Base-by-base conservation (phyloP, 352 stramenopile genomes). In the Pythium rhizo-oryzae region DNA sequence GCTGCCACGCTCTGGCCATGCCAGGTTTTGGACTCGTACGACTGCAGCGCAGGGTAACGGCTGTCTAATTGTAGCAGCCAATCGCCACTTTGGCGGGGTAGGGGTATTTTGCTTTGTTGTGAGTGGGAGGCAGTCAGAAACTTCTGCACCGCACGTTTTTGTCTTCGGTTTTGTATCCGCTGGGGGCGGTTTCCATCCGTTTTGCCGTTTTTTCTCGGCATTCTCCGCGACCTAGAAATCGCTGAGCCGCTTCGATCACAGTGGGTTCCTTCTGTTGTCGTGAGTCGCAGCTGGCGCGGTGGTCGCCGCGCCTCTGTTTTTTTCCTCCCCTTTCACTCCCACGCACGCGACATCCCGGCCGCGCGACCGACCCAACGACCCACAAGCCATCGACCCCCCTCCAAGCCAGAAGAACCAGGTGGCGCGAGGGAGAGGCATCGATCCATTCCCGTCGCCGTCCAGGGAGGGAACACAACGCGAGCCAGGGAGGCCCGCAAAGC, bases 121-220 rank as follows among this genome's bases (percentile, higher is more conserved):
- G 43, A 33, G 15, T 16, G n/a, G 28, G 41, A 41, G 19, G 24
- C 28, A 44, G 53, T 65, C 35, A 37, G 54, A 75, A 70, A 59
- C 62, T 75, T 70, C 58, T 43, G 16, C 49, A 33, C 15, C 25
- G 56, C n/a, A 30, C 46, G 13, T 56, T 55, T 59, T 37, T 57
- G 24, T 63, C 50, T 61, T 73, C 39, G 16, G 16, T 35, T 67
- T 61, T 70, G 61, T 74, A 66, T 69, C 41, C 1, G 30, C 44
- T 51, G 23, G 0, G 19, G 33, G 55, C 41, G 24, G 68, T 75
- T 75, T 75, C 68, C 21, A 62, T 62, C 63, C 52, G 63, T 70
- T 70, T 70, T 61, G 33, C 50, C 50, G 50, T 75, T 62, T 69
- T 74, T 75, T 75, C 58, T 57, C 54, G 9, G 57, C 37, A 28